Percentiles rank a stretch among this genome's conserved stretches.
Evolutionary conservation across 371 early-diverging fungal genomes (phyloP).

Genomic region (Syncephalastrum sp.): DNA sequence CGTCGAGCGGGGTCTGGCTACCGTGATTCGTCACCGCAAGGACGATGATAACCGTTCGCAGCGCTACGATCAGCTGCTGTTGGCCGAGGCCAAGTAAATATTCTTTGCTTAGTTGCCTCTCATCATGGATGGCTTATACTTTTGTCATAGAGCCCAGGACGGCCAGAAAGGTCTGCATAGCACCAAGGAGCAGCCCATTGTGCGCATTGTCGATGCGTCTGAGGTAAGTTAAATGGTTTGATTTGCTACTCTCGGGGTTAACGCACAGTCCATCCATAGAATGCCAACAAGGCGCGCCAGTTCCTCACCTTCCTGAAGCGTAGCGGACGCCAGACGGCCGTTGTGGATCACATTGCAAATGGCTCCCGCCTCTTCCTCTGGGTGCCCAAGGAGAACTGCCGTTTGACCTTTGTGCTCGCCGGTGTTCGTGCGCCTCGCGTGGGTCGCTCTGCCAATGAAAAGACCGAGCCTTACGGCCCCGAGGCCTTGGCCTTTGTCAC

Average conservation of each 20-base stretch:
- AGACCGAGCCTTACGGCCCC: conserved; percentile 84
- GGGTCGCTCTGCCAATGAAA: conserved; percentile 63
- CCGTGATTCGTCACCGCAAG: conserved; percentile 79
- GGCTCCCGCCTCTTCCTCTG: conserved; percentile 83
- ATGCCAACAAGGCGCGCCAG: conserved; percentile 77
- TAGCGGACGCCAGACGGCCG: conserved; percentile 66
- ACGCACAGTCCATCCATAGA: conserved; percentile 26
- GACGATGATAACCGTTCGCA: conserved; percentile 89
- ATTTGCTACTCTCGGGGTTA: background rate
- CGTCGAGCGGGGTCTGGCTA: conserved; percentile 79
- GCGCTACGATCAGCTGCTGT: conserved; percentile 80
- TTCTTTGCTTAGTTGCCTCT: background rate
- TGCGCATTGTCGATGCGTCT: conserved; percentile 67
- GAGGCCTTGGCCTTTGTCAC: conserved; percentile 78
- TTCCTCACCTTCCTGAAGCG: conserved; percentile 85
- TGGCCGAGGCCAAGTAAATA: conserved; percentile 73
- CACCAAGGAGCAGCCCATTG: conserved; percentile 72
- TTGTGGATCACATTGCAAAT: conserved; percentile 86
- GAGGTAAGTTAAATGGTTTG: conserved; percentile 34
- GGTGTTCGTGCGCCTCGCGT: conserved; percentile 76
- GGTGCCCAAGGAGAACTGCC: conserved; percentile 84
- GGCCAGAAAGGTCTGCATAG: conserved; percentile 77
- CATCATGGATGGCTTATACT: too few species aligned
- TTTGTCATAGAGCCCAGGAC: conserved; percentile 53
- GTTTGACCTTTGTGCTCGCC: conserved; percentile 81